phyloP scores from a whole-genome alignment of 2,329 filamentous ascomycete genomes.

The Daldinia sp. region DNA sequence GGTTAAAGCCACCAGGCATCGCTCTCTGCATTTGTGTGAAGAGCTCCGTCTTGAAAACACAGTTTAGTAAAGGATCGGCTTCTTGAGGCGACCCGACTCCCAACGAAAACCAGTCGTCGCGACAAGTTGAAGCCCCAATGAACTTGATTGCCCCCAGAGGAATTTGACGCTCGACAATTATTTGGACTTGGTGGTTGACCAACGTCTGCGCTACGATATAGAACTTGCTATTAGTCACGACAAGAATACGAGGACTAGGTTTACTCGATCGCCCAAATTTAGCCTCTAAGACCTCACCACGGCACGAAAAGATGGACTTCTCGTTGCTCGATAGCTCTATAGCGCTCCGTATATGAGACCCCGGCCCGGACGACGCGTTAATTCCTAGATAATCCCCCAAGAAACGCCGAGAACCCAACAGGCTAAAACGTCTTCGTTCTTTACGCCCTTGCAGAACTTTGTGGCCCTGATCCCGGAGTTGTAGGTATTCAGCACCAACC shows the following conservation, averaged over 20 bases:
- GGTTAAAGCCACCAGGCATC: slow-evolving; percentile 79
- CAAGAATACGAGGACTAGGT: slow-evolving; percentile 81
- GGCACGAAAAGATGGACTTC: slow-evolving; percentile 85
- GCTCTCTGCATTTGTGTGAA: slow-evolving; percentile 88
- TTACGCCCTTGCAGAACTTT: slow-evolving; percentile 83
- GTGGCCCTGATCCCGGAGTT: slow-evolving; percentile 89
- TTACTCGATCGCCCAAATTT: slow-evolving; percentile 98
- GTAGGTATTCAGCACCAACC: slow-evolving; percentile 86
- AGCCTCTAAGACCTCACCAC: slow-evolving; percentile 86
- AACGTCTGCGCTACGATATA: slow-evolving; percentile 88
- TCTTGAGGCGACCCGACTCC: slow-evolving; percentile 91
- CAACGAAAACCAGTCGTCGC: slow-evolving; percentile 97
- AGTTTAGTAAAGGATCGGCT: slow-evolving; percentile 91
- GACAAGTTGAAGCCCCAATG: slow-evolving; percentile 79
- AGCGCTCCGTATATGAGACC: slow-evolving; percentile 79
- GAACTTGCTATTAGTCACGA: slow-evolving; percentile 86
- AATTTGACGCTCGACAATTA: slow-evolving; percentile 81
- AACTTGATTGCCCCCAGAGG: slow-evolving; percentile 89
- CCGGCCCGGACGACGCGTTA: slow-evolving; percentile 80
- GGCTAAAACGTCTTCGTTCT: slow-evolving; percentile 88
- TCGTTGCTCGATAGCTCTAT: slow-evolving; percentile 78
- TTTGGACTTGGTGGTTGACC: slow-evolving; percentile 81
- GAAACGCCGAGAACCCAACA: slow-evolving; percentile 91
- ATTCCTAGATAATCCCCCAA: slow-evolving; percentile 94
- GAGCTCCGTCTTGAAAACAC: slow-evolving; percentile 95